These are phyloP conservation scores for Iberis pinnata DNA, from an alignment of 345 rosid species.

Conservation along the genomic window DNA sequence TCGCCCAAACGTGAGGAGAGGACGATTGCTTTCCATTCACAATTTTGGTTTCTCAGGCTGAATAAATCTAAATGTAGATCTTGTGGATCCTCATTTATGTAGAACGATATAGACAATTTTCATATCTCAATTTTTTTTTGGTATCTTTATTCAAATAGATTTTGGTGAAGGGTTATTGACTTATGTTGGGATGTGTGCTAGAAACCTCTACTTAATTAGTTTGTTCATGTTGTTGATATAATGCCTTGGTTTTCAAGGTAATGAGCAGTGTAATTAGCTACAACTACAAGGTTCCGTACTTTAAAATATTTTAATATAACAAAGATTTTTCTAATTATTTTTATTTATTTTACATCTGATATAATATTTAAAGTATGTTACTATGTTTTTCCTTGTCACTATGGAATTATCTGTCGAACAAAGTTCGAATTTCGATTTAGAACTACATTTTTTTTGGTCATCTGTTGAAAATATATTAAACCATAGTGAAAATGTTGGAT, in stretches of 20 bases:
- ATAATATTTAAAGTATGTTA: no score
- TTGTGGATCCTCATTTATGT: slow-evolving; percentile 29
- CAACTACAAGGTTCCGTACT: slow-evolving; percentile 16
- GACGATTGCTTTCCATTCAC: slow-evolving; percentile 19
- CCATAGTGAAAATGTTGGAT: no score
- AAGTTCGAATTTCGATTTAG: no score
- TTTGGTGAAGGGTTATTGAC: slow-evolving; percentile 14
- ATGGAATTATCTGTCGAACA: no score
- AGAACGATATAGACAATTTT: slow-evolving; percentile 27
- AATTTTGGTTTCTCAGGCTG: slow-evolving; percentile 30
- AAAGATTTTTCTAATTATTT: background rate
- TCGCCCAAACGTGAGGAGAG: slow-evolving; percentile 20
- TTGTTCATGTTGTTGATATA: background rate
- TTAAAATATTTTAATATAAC: background rate
- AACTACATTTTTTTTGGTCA: no score
- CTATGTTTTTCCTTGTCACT: no score
- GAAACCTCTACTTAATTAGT: slow-evolving; percentile 15
- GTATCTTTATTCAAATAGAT: background rate
- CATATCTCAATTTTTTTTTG: background rate
- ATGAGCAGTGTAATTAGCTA: slow-evolving; percentile 24
- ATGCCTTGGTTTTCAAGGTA: slow-evolving; percentile 26
- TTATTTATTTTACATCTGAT: no score
- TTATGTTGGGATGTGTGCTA: no score
- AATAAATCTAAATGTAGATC: slow-evolving; percentile 30
- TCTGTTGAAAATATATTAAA: no score